phyloP scores from a whole-genome alignment of 129 eudicot species.

The Gnaphalium uliginosum region DNA sequence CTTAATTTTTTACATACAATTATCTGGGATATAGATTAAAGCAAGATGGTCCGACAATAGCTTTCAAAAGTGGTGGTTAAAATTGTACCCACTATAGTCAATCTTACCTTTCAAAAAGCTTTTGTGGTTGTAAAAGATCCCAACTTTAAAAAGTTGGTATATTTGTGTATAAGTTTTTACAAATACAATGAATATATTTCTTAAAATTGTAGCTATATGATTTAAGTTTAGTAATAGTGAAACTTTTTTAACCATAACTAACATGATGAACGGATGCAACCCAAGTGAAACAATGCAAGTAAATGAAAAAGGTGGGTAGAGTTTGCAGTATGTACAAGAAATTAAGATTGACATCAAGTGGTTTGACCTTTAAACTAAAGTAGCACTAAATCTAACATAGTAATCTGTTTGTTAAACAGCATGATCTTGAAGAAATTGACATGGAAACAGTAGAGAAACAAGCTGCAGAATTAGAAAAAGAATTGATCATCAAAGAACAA shows the following conservation, averaged over 20 bases:
- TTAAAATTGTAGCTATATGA: background rate
- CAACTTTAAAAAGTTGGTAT: background rate
- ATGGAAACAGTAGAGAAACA: constrained; percentile 66
- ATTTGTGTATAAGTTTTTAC: background rate
- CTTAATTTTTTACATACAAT: background rate
- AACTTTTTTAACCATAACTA: no score
- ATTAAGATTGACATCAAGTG: no score
- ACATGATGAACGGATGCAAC: no score
- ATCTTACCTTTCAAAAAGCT: constrained; percentile 7
- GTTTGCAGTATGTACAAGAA: no score
- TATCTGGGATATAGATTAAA: background rate
- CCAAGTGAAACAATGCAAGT: no score
- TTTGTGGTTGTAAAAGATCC: constrained; percentile 18
- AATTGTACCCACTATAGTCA: background rate
- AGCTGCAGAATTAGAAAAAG: constrained; percentile 58
- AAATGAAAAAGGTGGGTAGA: no score
- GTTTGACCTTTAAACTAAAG: background rate
- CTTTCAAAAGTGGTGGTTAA: constrained; percentile 12
- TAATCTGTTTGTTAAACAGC: constrained; percentile 45
- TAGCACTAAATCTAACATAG: background rate
- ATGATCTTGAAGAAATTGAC: constrained; percentile 41
- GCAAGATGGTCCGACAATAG: background rate
- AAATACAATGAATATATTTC: background rate
- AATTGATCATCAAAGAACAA: constrained; percentile 58
- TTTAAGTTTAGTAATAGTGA: no score